These are phyloP conservation scores for Nannochloropsis salina DNA, from an alignment of 108 stramenopile genomes.

Conservation along the genomic window DNA sequence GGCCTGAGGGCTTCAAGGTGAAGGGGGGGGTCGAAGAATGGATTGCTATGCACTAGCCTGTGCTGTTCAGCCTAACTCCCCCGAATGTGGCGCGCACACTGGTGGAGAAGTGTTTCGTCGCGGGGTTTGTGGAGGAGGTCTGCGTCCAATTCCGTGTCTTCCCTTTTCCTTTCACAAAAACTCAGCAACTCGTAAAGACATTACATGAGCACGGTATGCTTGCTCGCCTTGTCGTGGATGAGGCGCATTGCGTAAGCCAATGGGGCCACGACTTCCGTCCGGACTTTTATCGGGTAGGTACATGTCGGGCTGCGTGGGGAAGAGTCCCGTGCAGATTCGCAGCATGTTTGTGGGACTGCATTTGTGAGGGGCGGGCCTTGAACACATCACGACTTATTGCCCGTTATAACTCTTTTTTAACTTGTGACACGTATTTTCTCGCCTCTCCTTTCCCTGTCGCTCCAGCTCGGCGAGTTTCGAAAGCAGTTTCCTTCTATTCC, in stretches of 20 bases:
- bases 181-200: slow-evolving; percentile 60
- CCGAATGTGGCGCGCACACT: no score
- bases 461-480: slow-evolving; percentile 62
- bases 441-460: neutral
- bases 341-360: no score
- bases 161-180: slow-evolving; percentile 38
- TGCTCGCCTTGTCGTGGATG: slow-evolving; percentile 90
- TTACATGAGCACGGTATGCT: slow-evolving; percentile 62
- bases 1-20: neutral
- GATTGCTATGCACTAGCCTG: no score
- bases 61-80: no score
- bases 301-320: no score
- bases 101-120: no score
- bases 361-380: no score
- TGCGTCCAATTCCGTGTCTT: no score
- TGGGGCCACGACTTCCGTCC: slow-evolving; percentile 83
- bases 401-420: no score
- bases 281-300: slow-evolving; percentile 65
- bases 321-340: no score
- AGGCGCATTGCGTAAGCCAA: slow-evolving; percentile 83
- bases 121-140: no score
- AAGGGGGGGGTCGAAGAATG: neutral
- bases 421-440: neutral
- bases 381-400: no score
- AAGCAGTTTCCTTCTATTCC: slow-evolving; percentile 77